These are phyloP conservation scores for Diplodia mutila DNA, from an alignment of 2,329 filamentous ascomycete genomes.

Conservation along the genomic window DNA sequence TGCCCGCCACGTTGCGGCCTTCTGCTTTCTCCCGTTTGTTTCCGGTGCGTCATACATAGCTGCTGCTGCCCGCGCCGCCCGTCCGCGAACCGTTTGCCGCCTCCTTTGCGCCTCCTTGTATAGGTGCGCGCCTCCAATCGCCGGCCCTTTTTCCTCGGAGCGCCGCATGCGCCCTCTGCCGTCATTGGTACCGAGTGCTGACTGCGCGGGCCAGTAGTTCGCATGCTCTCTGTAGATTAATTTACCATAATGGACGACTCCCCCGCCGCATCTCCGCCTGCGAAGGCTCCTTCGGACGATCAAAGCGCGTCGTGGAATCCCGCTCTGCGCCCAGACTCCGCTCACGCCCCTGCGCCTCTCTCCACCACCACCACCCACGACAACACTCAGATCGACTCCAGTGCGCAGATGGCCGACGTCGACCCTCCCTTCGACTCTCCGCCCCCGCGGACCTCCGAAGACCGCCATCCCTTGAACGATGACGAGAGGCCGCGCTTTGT, in stretches of 20 bases:
- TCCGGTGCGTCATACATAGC: not conserved
- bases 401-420: conserved; percentile 29
- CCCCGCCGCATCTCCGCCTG: conserved; percentile 17
- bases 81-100: conserved; percentile 18
- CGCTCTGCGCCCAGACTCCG: conserved; percentile 53
- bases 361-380: conserved; percentile 22
- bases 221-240: conserved; percentile 17
- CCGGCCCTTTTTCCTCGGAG: not conserved
- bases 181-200: conserved; percentile 4
- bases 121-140: conserved; percentile 36
- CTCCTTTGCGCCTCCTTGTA: conserved; percentile 38
- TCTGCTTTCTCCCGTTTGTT: not conserved
- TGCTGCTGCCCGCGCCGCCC: conserved; percentile 27
- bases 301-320: conserved; percentile 57
- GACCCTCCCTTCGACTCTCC: conserved; percentile 13
- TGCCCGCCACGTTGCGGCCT: conserved; percentile 12
- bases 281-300: conserved; percentile 23
- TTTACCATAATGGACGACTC: conserved; percentile 18
- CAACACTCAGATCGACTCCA: conserved; percentile 28
- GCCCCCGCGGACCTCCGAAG: conserved; percentile 24
- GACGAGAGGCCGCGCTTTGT: conserved; percentile 9
- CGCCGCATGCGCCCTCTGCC: not conserved
- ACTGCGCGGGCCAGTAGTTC: conserved; percentile 6
- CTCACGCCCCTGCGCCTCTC: conserved; percentile 28
- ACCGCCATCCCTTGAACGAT: conserved; percentile 24